Evolutionary conservation across 2,329 filamentous ascomycete species (phyloP), one percentile per base, ranked within the genome.

Genomic region (Penicillium sp.): DNA sequence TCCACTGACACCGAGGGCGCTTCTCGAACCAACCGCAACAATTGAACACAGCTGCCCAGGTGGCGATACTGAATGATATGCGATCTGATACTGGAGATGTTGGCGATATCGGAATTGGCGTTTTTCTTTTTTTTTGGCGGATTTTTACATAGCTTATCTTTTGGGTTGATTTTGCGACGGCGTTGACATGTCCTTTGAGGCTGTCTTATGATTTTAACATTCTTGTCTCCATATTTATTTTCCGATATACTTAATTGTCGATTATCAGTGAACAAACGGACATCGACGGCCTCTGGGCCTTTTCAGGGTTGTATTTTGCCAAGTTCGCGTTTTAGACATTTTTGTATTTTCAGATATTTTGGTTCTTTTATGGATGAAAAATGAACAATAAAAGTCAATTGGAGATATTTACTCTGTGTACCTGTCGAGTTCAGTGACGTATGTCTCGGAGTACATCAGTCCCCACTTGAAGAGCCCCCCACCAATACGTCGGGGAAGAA

Each of bases 381-480:
- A 25, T 19, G 19, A 7, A 47, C 19, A 21, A 47, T n/a, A 33
- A 23, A 47, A 23, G n/a, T n/a, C n/a, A 39, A 19, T 19, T 39
- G 36, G 6, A 6, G n/a, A 39, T 19, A 19, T 39, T 39, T 39
- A 47, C 13, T 44, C 17, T 19, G 5, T 35, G 45, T 48, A 25
- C 45, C 45, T 48, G 33, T 10, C 23, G 10, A 50, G 45, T 33
- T 42, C 38, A 41, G 64, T 66, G 64, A 66, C 64, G 64, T 66
- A 65, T 56, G 19, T 42, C 36, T 62, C 65, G 65, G 65, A 66
- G 65, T 60, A 66, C 64, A 58, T 60, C 55, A 62, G 65, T 67
- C 64, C 65, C 65, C 65, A 66, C 63, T 61, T 54, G 58, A 50
- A 49, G 54, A 55, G 52, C 65, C 65, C 65, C 65, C 65, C 64